Evolutionary conservation across 768 basidiomycete species (phyloP), one percentile per base, ranked within the genome.

Genomic region (Tricholoma hemisulphureum): DNA sequence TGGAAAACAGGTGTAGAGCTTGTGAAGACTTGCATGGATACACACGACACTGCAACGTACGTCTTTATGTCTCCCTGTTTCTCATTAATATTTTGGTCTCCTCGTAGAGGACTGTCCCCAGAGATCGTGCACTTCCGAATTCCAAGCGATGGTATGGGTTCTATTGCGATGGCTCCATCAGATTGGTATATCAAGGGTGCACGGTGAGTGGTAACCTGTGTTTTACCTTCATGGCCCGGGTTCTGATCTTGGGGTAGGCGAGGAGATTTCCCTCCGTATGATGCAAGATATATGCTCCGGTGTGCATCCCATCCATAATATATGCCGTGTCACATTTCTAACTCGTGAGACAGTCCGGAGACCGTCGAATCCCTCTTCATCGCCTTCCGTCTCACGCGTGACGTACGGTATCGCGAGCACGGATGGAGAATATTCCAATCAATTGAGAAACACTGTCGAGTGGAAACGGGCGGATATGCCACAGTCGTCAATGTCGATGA

Each of bases 131-230:
- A 95, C 71, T 98, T 95, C 75, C 79, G 85, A 43, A 83, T 84
- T 6, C 77, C 80, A 1, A 83, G 77, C 39, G 86, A 91, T 32
- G 77, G 77, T 0, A 72, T 86, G 63, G 75, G 79, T 10, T 70
- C 70, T 14, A 73, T 75, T 37, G 65, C 73, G 18, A 69, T 72
- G 29, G 75, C 79, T 18, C 81, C 82, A 1, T 53, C 73, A 14
- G 94, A 95, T 66, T 97, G 95, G 95, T 96, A 94, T 67, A 94
- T 96, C 76, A 95, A 93, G 73, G 91, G 90, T 16, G 85, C 83
- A 23, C 67, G 73, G 88, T 89, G 60, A 60, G 82, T 67, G 6
- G 24, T 13, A 29, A n/a, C n/a, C n/a, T 32, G 37, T 50, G 26
- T 53, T 29, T 35, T 9, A 10, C 32, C 18, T 23, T 5, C 24